These are phyloP conservation scores for Cucumis variabilis DNA, from an alignment of 331 rosid genomes.

Conservation along the genomic window DNA sequence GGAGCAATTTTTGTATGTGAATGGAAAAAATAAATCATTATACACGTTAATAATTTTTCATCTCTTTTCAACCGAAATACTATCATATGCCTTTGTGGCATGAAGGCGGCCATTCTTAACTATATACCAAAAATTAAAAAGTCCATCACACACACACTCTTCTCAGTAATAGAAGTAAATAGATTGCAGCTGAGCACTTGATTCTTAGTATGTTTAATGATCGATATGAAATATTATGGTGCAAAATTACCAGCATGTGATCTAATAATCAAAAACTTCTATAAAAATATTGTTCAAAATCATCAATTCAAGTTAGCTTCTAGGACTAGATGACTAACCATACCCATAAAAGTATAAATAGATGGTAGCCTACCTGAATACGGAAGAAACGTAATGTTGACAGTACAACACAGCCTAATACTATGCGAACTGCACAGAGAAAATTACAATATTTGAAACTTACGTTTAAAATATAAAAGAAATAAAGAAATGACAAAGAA, in stretches of 20 bases:
- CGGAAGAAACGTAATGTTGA: constrained; percentile 77
- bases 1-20: too few relatives aligned
- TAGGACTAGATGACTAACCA: not conserved
- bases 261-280: not conserved
- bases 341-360: not conserved
- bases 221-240: not conserved
- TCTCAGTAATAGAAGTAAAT: not conserved
- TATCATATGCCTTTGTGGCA: not conserved
- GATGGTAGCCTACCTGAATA: constrained; percentile 55
- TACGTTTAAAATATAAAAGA: not conserved
- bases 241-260: not conserved
- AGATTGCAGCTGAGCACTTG: not conserved
- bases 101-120: not conserved
- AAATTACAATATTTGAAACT: constrained; percentile 39
- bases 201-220: not conserved
- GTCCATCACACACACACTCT: not conserved
- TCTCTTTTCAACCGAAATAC: not conserved
- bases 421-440: constrained; percentile 75
- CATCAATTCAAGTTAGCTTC: not conserved
- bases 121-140: constrained; percentile 4
- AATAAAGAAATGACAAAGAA: not conserved
- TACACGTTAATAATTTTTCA: too few relatives aligned
- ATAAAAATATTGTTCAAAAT: not conserved
- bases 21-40: too few relatives aligned
- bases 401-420: constrained; percentile 69